phyloP scores from a whole-genome alignment of 345 rosid genomes.

The Capsella bursapastoris region DNA sequence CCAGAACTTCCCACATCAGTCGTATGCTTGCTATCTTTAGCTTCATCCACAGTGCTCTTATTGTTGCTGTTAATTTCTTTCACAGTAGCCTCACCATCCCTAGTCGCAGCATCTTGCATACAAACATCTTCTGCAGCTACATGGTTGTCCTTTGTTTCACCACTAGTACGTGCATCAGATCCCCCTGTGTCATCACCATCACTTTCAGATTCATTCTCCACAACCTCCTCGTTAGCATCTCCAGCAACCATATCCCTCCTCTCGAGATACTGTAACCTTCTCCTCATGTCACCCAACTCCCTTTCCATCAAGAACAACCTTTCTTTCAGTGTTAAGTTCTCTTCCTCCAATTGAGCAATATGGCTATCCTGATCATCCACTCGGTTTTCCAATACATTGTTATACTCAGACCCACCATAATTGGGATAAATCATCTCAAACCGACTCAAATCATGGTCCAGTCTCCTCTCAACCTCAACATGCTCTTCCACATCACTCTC shows the following conservation, averaged over 20 bases:
- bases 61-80: constrained; percentile 9
- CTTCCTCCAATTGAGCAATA: constrained; percentile 90
- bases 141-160: constrained; percentile 45
- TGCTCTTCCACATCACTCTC: constrained; percentile 99
- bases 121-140: constrained; percentile 41
- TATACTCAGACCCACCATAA: constrained; percentile 59
- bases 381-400: constrained; percentile 83
- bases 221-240: constrained; percentile 69
- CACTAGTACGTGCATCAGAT: constrained; percentile 53
- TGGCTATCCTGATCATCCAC: constrained; percentile 97
- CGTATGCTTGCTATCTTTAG: neutral
- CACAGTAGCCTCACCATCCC: constrained; percentile 33
- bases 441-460: constrained; percentile 96
- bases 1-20: constrained; percentile 1
- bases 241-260: constrained; percentile 58
- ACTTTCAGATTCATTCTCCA: constrained; percentile 68
- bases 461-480: constrained; percentile 87
- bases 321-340: constrained; percentile 88
- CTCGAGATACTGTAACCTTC: constrained; percentile 86
- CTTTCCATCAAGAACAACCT: constrained; percentile 92
- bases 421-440: constrained; percentile 96
- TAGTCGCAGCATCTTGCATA: constrained; percentile 45
- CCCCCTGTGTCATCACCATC: constrained; percentile 71
- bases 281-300: constrained; percentile 83
- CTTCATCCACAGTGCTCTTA: constrained; percentile 27